Conservation (phyloP, 2,329 filamentous ascomycete genomes). For the Blastomyces parvus region DNA sequence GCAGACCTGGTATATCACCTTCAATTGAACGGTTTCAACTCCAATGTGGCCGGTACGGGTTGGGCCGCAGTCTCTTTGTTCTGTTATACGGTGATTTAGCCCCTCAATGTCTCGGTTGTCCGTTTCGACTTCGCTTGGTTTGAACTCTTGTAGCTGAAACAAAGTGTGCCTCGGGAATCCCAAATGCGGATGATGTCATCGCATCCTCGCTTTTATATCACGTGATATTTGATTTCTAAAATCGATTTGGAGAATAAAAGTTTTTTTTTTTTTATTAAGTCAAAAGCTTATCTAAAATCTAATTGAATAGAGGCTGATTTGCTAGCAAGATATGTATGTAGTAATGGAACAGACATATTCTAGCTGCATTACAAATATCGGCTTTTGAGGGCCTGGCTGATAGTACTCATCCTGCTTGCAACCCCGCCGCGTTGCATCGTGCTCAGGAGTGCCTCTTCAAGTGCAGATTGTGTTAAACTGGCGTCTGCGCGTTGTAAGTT, state of each 20-base stretch:
- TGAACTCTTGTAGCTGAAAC: not conserved
- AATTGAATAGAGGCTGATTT: not conserved
- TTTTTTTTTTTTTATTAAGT: not conserved
- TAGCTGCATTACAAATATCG: conserved; percentile 35
- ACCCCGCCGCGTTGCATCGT: conserved; percentile 50
- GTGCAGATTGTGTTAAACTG: conserved; percentile 54
- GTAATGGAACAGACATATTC: not conserved
- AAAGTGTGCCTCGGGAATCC: not conserved
- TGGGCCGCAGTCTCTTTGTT: not conserved
- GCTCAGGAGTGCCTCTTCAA: conserved; percentile 55
- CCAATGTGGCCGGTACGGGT: not conserved
- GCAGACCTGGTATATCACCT: not conserved
- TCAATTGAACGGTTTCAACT: not conserved
- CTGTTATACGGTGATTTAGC: not conserved
- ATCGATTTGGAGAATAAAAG: too few species aligned
- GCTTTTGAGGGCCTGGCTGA: conserved; percentile 47
- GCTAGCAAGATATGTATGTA: not conserved
- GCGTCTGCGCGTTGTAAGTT: conserved; percentile 37
- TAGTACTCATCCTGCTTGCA: conserved; percentile 42
- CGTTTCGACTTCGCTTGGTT: not conserved
- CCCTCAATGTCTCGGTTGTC: not conserved
- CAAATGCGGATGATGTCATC: not conserved
- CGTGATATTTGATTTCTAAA: not conserved
- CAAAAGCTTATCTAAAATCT: not conserved
- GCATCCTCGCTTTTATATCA: not conserved